Evolutionary conservation across 805 yeast genomes (phyloP).

Genomic region (Yamadazyma laniorum): DNA sequence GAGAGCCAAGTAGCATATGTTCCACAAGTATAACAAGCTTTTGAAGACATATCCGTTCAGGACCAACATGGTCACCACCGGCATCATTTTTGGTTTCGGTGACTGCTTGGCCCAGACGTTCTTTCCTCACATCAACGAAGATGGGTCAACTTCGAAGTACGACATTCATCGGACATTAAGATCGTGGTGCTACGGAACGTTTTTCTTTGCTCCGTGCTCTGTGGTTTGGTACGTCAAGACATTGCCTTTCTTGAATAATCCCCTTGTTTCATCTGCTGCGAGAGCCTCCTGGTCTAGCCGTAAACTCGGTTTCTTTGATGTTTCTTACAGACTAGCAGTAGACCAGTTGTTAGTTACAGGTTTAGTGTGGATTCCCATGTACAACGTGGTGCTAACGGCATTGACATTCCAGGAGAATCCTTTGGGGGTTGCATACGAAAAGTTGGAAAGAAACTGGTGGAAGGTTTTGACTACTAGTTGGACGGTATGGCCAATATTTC

Average conservation of each 20-base stretch:
- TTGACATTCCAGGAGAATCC: conserved; percentile 38
- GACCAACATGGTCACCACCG: conserved; percentile 56
- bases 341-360: conserved; percentile 40
- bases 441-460: conserved; percentile 40
- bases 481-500: conserved; percentile 44
- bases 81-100: conserved; percentile 43
- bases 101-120: conserved; percentile 42
- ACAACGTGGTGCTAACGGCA: conserved; percentile 37
- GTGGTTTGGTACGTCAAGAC: conserved; percentile 39
- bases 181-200: conserved; percentile 37
- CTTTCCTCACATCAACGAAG: conserved; percentile 31
- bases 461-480: conserved; percentile 39
- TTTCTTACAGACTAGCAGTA: conserved; percentile 25
- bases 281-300: conserved; percentile 14
- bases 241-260: conserved; percentile 36
- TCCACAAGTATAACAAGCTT: conserved; percentile 22
- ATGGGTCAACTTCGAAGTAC: conserved; percentile 18
- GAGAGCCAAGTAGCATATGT: conserved; percentile 13
- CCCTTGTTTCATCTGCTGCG: conserved; percentile 25
- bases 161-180: conserved; percentile 32
- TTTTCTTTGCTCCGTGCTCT: conserved; percentile 38
- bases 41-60: conserved; percentile 47
- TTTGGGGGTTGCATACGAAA: conserved; percentile 29
- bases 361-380: conserved; percentile 42
- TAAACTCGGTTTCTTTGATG: conserved; percentile 18